phyloP scores from a whole-genome alignment of 2,329 filamentous ascomycete genomes.

The Botryosphaeria dothidea region DNA sequence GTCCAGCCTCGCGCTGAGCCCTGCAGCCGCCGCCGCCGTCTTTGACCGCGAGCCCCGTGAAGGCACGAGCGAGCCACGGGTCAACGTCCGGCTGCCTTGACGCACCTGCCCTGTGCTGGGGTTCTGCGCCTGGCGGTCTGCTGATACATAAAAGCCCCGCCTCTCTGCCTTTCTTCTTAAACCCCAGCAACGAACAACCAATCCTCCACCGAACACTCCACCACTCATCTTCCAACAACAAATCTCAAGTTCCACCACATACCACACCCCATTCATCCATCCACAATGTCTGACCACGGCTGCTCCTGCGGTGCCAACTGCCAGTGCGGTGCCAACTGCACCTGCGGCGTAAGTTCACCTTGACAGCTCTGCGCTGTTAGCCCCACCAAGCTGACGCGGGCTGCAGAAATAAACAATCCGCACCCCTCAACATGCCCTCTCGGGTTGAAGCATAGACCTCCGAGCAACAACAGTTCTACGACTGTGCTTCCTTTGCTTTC shows the following conservation, averaged over 20 bases:
- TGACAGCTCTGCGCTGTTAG: background rate
- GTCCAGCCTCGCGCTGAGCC: background rate
- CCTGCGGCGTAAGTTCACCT: slow-evolving; percentile 26
- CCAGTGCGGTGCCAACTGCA: slow-evolving; percentile 24
- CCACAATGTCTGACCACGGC: slow-evolving; percentile 21
- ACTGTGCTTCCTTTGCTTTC: background rate
- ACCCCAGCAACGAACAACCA: background rate
- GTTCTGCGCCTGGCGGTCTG: background rate
- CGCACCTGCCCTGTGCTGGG: background rate
- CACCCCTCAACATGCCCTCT: background rate
- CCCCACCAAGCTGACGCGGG: slow-evolving; percentile 3
- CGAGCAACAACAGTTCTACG: background rate
- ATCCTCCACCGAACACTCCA: background rate
- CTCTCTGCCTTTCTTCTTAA: background rate
- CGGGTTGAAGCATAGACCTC: slow-evolving; percentile 1
- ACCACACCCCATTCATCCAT: background rate
- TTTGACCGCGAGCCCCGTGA: background rate
- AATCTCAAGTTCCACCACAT: slow-evolving; percentile 1
- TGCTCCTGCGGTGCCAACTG: slow-evolving; percentile 26
- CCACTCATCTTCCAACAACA: slow-evolving; percentile 4
- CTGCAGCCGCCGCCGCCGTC: background rate
- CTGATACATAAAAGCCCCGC: slow-evolving; percentile 17
- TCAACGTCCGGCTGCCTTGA: background rate
- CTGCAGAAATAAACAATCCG: slow-evolving; percentile 13
- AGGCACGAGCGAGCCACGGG: background rate